Evolutionary conservation across 2,329 filamentous ascomycete genomes (phyloP), one percentile per base, ranked within the genome.

Genomic region (Claviceps purpurea): DNA sequence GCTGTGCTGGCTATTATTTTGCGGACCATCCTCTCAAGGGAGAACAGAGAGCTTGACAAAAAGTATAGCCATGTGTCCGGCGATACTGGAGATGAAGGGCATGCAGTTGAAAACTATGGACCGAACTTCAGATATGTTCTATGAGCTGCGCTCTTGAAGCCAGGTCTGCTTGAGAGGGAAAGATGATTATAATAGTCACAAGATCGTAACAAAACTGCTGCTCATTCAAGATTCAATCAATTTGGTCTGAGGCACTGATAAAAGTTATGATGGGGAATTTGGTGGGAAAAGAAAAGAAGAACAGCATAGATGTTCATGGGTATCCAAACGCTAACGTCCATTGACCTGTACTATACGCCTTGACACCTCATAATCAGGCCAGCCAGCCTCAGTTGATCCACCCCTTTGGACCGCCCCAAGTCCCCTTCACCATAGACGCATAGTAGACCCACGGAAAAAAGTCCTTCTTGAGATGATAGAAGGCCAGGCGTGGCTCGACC

Each of bases 381-480:
- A 8, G 16, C 8, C 26, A 34, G 34, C 38, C 13, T 49, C n/a
- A 54, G 14, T 57, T 58, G 22, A 55, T 57, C 67, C 66, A 80
- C 0, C 79, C 79, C 61, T 76, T 78, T 0, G 79, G 77, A 14
- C 79, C 79, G 22, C 69, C 78, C 79, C 80, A 83, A 7, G 70
- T 77, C 5, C 79, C 80, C 65, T 79, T 82, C 6, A 83, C 72
- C 73, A 81, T 75, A 40, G 70, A 72, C 40, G 76, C 73, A 50
- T 71, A 73, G 64, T 83, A 83, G 2, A 84, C 79, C 79, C 79
- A 83, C 0, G 80, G 80, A 65, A 84, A 84, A 59, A 84, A 84
- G 59, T 82, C 74, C 66, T 80, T 83, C 70, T 84, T 84, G 45
- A 84, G 57, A 58, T 82, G 68, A 57, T 79, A 84, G 60, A 84